These are phyloP conservation scores for Paraphaeosphaeria minitans DNA, from an alignment of 2,329 filamentous ascomycete genomes.

Conservation along the genomic window DNA sequence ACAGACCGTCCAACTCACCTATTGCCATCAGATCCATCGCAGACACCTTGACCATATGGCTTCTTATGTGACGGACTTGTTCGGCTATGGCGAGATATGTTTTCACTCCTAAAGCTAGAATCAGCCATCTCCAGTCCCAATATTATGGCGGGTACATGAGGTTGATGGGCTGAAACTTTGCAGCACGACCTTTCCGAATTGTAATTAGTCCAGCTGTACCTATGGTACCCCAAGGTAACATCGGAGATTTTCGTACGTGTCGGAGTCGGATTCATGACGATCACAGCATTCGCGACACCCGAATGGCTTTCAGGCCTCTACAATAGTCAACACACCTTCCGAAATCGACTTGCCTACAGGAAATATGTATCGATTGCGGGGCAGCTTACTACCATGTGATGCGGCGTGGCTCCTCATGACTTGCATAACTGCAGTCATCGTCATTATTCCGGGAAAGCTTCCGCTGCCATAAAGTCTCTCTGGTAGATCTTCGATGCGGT, in stretches of 20 bases:
- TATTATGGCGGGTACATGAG: background rate
- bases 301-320: background rate
- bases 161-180: conserved; percentile 2
- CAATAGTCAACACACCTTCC: conserved; percentile 1
- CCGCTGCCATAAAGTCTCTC: background rate
- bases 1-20: background rate
- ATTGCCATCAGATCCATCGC: background rate
- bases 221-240: conserved; percentile 4
- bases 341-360: background rate
- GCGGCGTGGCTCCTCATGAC: conserved; percentile 2
- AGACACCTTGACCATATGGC: background rate
- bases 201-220: background rate
- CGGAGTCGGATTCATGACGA: background rate
- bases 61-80: background rate
- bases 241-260: conserved; percentile 1
- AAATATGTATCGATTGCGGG: conserved; percentile 8
- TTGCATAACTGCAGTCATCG: background rate
- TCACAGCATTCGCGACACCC: background rate
- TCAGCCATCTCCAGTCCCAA: background rate
- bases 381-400: conserved; percentile 10
- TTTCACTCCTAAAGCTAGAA: background rate
- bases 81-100: background rate
- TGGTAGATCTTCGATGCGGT: background rate
- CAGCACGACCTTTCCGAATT: background rate
- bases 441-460: background rate